Evolutionary conservation across 1,139 yeast genomes (phyloP), one percentile per base, ranked within the genome.

Genomic region (Meyerozyma carpophila): DNA sequence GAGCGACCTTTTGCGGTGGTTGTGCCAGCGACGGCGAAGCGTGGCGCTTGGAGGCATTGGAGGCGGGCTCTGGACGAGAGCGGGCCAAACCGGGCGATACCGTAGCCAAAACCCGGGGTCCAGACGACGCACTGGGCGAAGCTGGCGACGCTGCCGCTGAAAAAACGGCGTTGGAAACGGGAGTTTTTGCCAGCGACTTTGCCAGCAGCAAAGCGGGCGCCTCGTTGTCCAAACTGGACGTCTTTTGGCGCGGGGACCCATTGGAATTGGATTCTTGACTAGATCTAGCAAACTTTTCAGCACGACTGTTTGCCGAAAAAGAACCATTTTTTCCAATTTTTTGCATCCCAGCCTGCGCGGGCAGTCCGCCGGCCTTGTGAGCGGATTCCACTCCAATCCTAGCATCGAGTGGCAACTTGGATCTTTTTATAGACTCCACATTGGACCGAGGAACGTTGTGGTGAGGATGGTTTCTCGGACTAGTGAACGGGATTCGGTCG

Each of bases 371-470:
- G 13, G 13, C 11, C 13, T 3, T n/a, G 13, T n/a, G 7, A 27
- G 28, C 3, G 10, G 28, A 3, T 10, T n/a, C 13, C 5, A 8
- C 14, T 8, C 18, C 16, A 39, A 51, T 42, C 34, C 44, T 49
- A 13, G 50, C 41, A 42, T 57, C 63, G 11, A 60, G 43, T 31
- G 47, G 44, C 21, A 44, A 44, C 38, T 54, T 56, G 11, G 59
- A 49, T 41, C 47, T 45, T 24, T 47, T 51, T 27, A 59, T 52
- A 16, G 53, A 50, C 24, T 52, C 60, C 37, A 59, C 46, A 43
- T 50, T 50, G 5, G 56, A 44, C 43, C 55, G 47, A 38, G 25
- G 37, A 34, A 18, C n/a, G 16, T 34, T 34, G 6, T 9, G 26
- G n/a, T 34, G 37, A 13, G 14, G 11, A 8, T 10, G 5, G 9